Base-by-base conservation (phyloP, 495 filamentous ascomycete genomes). In the Neurospora tetrasperma region DNA sequence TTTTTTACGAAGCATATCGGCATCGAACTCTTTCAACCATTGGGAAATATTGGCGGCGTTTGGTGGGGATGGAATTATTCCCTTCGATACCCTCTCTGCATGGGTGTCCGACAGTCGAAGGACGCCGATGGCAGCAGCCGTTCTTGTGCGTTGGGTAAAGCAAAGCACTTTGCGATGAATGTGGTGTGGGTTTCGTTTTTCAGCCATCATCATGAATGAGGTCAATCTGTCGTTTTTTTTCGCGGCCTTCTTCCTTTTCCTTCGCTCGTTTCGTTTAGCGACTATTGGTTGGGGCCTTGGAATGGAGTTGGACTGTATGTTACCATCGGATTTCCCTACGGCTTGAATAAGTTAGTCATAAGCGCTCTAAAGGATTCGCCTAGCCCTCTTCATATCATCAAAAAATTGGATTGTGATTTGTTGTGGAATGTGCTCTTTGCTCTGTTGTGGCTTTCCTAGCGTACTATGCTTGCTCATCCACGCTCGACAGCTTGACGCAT, bases 71-170 rank as follows among this genome's bases (percentile, higher is more conserved):
- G 77, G 75, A 74, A 75, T 71, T 75, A 71, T 54, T 69, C 75
- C 27, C 66, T 80, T 71, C 72, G 79, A 81, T 81, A 81, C 79
- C 79, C 79, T 79, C 73, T 77, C 41, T 70, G 54, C 77, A 76
- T 80, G 73, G 74, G 78, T 69, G 78, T 79, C 75, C 69, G 62
- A 69, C 46, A 42, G 41, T 42, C 12, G 12, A 68, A 71, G 43
- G 72, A 70, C 62, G 70, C 54, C 59, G 18, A 68, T 76, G 73
- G 44, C 62, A 69, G 71, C 71, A 69, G 71, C 71, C 59, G 70
- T 76, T 70, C 68, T 72, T 42, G 41, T 72, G 70, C 54, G 43
- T 71, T 62, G 42, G 71, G 74, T 23, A 73, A 31, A 46, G 43
- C 43, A 46, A 46, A 46, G n/a, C 43, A 46, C 43, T 20, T 42